A percentile compares a stretch with the other conserved stretches of the same genome.
These are phyloP conservation scores for Cutaneotrichosporon sp. DNA, from an alignment of 1,284 basidiomycete species.

Conservation along the genomic window DNA sequence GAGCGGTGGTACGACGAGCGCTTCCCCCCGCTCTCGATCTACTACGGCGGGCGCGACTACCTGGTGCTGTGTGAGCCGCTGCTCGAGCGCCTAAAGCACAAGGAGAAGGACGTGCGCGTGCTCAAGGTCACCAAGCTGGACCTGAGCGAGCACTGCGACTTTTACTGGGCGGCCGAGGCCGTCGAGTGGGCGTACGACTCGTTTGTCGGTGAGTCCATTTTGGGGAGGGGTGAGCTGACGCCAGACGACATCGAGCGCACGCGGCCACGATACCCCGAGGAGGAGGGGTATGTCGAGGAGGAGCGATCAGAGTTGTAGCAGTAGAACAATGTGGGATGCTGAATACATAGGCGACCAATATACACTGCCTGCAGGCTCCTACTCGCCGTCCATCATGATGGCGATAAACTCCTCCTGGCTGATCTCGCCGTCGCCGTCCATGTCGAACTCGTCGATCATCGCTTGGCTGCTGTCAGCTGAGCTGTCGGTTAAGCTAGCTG, in stretches of 20 bases:
- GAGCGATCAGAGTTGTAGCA: slow-evolving; percentile 1
- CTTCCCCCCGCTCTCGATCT: slow-evolving; percentile 63
- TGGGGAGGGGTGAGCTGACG: neutral
- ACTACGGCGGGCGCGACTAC: slow-evolving; percentile 59
- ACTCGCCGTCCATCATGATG: slow-evolving; percentile 94
- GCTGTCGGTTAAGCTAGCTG: neutral
- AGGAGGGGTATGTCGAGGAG: slow-evolving; percentile 17
- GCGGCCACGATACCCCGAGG: slow-evolving; percentile 42
- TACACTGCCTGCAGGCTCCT: slow-evolving; percentile 10
- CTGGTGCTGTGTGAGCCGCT: slow-evolving; percentile 59
- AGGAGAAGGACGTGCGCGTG: slow-evolving; percentile 59
- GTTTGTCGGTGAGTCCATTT: slow-evolving; percentile 50
- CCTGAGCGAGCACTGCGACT: slow-evolving; percentile 57
- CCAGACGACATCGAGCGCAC: slow-evolving; percentile 49
- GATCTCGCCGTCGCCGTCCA: slow-evolving; percentile 98
- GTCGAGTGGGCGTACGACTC: slow-evolving; percentile 61
- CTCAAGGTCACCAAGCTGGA: slow-evolving; percentile 60
- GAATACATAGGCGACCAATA: slow-evolving; percentile 4
- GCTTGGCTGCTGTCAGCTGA: slow-evolving; percentile 73
- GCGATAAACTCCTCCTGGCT: slow-evolving; percentile 65
- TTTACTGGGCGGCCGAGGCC: slow-evolving; percentile 62
- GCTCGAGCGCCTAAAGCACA: slow-evolving; percentile 56
- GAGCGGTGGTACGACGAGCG: slow-evolving; percentile 61
- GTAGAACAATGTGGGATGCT: neutral
- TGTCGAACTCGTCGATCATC: slow-evolving; percentile 99